These are phyloP conservation scores for Dactylellina haptotyla DNA, from an alignment of 2,329 filamentous ascomycete species.

Conservation along the genomic window DNA sequence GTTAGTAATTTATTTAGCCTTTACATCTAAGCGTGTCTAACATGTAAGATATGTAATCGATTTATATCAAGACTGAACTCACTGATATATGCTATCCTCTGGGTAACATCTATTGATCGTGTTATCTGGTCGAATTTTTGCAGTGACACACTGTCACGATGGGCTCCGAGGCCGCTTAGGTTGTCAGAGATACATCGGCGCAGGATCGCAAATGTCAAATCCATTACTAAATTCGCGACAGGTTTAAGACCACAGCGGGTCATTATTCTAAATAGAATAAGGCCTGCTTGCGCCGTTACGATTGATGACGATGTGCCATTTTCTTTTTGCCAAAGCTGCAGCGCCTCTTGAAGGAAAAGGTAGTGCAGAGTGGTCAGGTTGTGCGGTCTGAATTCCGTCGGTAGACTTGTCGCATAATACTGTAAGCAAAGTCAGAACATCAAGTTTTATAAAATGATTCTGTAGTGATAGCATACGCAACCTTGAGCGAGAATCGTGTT, in stretches of 20 bases:
- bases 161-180: background rate
- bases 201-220: background rate
- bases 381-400: background rate
- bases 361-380: background rate
- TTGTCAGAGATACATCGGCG: background rate
- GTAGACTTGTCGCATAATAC: background rate
- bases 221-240: background rate
- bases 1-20: background rate
- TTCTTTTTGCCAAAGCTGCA: background rate
- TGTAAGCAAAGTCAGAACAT: background rate
- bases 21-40: background rate
- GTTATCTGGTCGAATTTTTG: background rate
- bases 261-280: constrained; percentile 1
- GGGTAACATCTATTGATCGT: background rate
- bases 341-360: background rate
- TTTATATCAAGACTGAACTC: background rate
- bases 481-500: background rate
- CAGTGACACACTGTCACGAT: background rate
- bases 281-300: background rate
- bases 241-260: background rate
- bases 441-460: background rate
- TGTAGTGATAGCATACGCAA: constrained; percentile 1
- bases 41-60: background rate
- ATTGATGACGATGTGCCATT: background rate
- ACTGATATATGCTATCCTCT: background rate